These are phyloP conservation scores for Phytophthora sansomeana DNA, from an alignment of 352 stramenopile genomes.

Conservation along the genomic window DNA sequence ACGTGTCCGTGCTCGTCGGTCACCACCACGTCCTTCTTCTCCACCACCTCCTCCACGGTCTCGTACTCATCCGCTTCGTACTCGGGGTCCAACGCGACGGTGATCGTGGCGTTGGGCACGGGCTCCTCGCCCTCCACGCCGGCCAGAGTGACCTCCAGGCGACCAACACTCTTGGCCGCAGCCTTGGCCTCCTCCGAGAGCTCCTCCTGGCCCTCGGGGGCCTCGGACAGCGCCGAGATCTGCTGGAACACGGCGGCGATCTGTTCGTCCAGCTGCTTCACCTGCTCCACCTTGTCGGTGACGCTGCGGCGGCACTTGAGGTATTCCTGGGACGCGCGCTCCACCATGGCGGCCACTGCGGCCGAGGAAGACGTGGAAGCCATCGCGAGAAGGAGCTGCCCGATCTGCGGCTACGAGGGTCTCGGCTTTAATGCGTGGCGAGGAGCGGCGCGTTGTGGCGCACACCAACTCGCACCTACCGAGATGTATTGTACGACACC, in stretches of 20 bases:
- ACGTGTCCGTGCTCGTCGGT: conserved; percentile 56
- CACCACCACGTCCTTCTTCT: conserved; percentile 66
- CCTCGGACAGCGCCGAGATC: conserved; percentile 67
- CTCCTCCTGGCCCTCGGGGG: conserved; percentile 38
- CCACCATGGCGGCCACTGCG: conserved; percentile 67
- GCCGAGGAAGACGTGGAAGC: conserved; percentile 56
- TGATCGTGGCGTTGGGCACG: conserved; percentile 63
- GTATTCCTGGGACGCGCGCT: conserved; percentile 86
- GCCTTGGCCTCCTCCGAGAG: conserved; percentile 34
- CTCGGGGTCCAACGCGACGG: conserved; percentile 77
- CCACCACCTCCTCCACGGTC: conserved; percentile 59
- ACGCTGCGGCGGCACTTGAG: conserved; percentile 82
- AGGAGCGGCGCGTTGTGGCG: conserved; percentile 17
- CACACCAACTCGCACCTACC: conserved; percentile 12
- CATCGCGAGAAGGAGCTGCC: conserved; percentile 38
- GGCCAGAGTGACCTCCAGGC: conserved; percentile 66
- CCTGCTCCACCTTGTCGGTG: conserved; percentile 80
- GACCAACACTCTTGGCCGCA: conserved; percentile 76
- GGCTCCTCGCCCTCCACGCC: conserved; percentile 68
- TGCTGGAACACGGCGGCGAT: conserved; percentile 77
- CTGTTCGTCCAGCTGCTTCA: conserved; percentile 77
- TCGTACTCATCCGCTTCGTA: conserved; percentile 73
- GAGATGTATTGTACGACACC: too few species aligned
- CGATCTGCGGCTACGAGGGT: conserved; percentile 25
- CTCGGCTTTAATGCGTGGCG: conserved; percentile 34